Evolutionary conservation across 2,329 filamentous ascomycete genomes (phyloP).

Genomic region (Thielaviopsis ethacetica): DNA sequence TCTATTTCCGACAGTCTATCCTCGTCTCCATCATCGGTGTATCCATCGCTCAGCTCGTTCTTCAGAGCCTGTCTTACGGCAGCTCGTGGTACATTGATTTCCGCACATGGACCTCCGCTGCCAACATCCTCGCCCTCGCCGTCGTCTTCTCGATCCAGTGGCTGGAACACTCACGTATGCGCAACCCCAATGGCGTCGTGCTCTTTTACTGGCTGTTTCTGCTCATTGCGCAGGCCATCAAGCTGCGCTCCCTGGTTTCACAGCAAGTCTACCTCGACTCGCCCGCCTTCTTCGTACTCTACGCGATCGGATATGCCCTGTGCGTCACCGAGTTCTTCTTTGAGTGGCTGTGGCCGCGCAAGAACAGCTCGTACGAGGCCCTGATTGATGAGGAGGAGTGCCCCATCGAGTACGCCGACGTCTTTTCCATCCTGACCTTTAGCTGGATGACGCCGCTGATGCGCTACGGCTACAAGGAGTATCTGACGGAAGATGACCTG

Average conservation of each 20-base stretch:
- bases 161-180: conserved; percentile 66
- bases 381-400: conserved; percentile 45
- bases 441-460: conserved; percentile 99
- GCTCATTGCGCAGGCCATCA: conserved; percentile 60
- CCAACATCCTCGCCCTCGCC: conserved; percentile 54
- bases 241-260: conserved; percentile 70
- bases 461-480: conserved; percentile 84
- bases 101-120: conserved; percentile 64
- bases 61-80: conserved; percentile 58
- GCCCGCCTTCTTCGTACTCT: conserved; percentile 61
- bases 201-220: conserved; percentile 88
- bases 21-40: conserved; percentile 52
- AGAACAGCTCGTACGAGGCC: conserved; percentile 37
- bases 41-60: conserved; percentile 52
- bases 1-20: conserved; percentile 27
- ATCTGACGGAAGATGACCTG: conserved; percentile 82
- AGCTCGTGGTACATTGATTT: conserved; percentile 66
- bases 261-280: conserved; percentile 53
- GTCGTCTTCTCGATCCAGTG: conserved; percentile 72
- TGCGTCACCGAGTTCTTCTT: conserved; percentile 55
- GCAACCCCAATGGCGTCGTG: conserved; percentile 74
- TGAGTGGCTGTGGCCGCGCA: conserved; percentile 77
- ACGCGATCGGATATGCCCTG: conserved; percentile 55
- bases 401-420: conserved; percentile 75
- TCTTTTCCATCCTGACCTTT: conserved; percentile 89